Evolutionary conservation across 768 basidiomycete genomes (phyloP).

Genomic region (Suillus placidus): DNA sequence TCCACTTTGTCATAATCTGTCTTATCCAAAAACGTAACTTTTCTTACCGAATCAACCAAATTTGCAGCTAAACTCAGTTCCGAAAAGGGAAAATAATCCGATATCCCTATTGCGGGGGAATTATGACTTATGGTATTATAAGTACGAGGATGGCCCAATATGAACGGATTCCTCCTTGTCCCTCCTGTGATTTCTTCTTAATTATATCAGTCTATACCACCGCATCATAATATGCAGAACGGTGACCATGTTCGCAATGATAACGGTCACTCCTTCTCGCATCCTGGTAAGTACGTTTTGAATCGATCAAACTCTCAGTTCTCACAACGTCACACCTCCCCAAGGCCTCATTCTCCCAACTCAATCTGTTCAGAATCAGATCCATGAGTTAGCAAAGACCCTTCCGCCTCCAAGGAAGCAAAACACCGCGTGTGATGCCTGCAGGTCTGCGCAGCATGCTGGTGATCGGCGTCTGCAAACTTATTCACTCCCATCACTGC

Average conservation of each 20-base stretch:
- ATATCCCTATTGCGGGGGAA: slow-evolving; percentile 9
- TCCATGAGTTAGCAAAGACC: slow-evolving; percentile 78
- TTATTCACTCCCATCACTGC: slow-evolving; percentile 16
- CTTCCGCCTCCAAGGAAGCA: slow-evolving; percentile 87
- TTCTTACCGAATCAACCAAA: neutral
- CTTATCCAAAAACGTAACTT: neutral
- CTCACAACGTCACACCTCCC: slow-evolving; percentile 12
- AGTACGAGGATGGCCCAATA: slow-evolving; percentile 12
- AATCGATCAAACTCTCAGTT: neutral
- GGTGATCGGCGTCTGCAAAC: slow-evolving; percentile 13
- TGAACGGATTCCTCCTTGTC: slow-evolving; percentile 15
- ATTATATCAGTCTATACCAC: slow-evolving; percentile 28
- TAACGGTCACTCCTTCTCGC: slow-evolving; percentile 34
- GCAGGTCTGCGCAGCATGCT: slow-evolving; percentile 54
- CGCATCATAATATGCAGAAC: slow-evolving; percentile 35
- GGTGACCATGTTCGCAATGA: slow-evolving; percentile 18
- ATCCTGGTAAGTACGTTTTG: slow-evolving; percentile 28
- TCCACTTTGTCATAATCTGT: slow-evolving; percentile 2
- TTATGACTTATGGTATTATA: slow-evolving; percentile 13
- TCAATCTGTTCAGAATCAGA: slow-evolving; percentile 75
- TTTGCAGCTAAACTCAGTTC: slow-evolving; percentile 1
- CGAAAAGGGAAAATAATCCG: neutral
- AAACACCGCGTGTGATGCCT: slow-evolving; percentile 93
- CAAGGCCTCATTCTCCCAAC: slow-evolving; percentile 65
- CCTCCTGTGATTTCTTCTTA: slow-evolving; percentile 25